Evolutionary conservation across 306 rosid species (phyloP).

Genomic region (Fagus crenata): DNA sequence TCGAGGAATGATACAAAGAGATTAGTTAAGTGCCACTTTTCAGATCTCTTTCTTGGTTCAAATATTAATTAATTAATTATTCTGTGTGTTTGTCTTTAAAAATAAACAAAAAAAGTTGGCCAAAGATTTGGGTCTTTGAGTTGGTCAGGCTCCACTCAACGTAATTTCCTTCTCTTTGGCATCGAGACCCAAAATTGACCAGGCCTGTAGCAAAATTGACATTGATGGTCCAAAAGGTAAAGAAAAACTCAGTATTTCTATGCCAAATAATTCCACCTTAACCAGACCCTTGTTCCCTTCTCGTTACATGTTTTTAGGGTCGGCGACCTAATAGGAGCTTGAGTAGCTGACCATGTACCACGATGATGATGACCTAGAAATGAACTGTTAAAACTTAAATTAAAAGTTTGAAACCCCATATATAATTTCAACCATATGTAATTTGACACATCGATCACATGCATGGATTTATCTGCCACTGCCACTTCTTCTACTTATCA

Average conservation of each 20-base stretch:
- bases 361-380: neutral
- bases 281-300: slow-evolving; percentile 30
- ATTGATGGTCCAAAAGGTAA: slow-evolving; percentile 17
- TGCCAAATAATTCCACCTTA: slow-evolving; percentile 14
- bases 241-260: neutral
- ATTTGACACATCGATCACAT: neutral
- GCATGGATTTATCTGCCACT: neutral
- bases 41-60: slow-evolving; percentile 11
- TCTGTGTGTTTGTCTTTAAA: slow-evolving; percentile 7
- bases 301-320: slow-evolving; percentile 42
- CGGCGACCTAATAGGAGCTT: slow-evolving; percentile 35
- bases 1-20: slow-evolving; percentile 45
- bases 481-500: neutral
- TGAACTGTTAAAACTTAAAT: slow-evolving; percentile 5
- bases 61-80: too few species aligned
- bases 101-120: slow-evolving; percentile 25
- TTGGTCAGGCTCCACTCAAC: slow-evolving; percentile 12
- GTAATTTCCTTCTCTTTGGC: slow-evolving; percentile 26
- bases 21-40: slow-evolving; percentile 9
- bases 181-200: slow-evolving; percentile 63
- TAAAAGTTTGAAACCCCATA: too few species aligned
- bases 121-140: neutral
- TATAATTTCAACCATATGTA: neutral
- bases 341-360: slow-evolving; percentile 16
- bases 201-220: slow-evolving; percentile 24